phyloP scores from a whole-genome alignment of 2,329 filamentous ascomycete species.

The Monosporascus sp. region DNA sequence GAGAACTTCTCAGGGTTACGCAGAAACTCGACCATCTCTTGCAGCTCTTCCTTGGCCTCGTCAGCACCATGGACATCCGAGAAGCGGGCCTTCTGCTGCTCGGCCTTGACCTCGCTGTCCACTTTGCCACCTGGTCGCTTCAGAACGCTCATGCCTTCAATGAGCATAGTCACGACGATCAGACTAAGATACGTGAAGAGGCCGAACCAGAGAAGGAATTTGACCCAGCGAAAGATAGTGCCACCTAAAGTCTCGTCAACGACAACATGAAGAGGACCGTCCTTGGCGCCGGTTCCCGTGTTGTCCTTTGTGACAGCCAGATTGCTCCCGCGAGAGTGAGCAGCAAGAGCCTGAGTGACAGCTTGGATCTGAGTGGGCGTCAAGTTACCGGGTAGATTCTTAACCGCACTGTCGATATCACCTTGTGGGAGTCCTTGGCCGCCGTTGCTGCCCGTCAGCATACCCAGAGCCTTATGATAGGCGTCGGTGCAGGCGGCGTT shows the following conservation, averaged over 20 bases:
- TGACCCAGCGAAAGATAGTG: constrained; percentile 84
- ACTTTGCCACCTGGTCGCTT: constrained; percentile 69
- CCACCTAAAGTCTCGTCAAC: constrained; percentile 83
- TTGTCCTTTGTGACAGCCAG: constrained; percentile 46
- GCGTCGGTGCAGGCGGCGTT: constrained; percentile 72
- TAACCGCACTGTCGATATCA: constrained; percentile 19
- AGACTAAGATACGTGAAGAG: constrained; percentile 75
- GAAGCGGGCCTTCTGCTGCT: constrained; percentile 88
- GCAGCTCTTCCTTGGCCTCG: constrained; percentile 95
- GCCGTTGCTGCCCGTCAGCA: constrained; percentile 26
- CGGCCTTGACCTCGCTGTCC: constrained; percentile 81
- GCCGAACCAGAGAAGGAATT: constrained; percentile 74
- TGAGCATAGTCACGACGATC: constrained; percentile 71
- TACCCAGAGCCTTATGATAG: constrained; percentile 67
- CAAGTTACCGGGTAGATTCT: constrained; percentile 36
- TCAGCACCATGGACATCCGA: constrained; percentile 94
- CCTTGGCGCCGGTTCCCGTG: constrained; percentile 64
- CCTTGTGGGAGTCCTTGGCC: constrained; percentile 22
- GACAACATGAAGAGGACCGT: constrained; percentile 87
- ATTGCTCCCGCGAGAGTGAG: constrained; percentile 62
- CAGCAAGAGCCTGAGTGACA: constrained; percentile 75
- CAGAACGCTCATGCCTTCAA: constrained; percentile 74
- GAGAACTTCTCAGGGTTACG: constrained; percentile 91
- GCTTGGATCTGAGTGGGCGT: constrained; percentile 65
- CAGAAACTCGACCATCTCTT: constrained; percentile 94